phyloP scores from a whole-genome alignment of 768 basidiomycete genomes.

The Tephrocybe rancida region DNA sequence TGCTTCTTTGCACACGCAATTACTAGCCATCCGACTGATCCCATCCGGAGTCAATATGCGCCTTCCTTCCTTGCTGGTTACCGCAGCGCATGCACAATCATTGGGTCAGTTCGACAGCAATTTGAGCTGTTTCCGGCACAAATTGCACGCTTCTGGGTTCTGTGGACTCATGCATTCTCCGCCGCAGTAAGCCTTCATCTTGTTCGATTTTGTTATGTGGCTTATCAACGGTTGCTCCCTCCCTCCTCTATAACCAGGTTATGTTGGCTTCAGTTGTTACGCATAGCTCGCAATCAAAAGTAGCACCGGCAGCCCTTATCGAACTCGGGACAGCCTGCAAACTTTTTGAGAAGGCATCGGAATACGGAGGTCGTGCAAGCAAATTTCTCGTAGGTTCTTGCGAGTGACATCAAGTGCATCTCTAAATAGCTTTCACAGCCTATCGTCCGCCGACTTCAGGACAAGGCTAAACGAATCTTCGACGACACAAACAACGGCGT shows the following conservation, averaged over 20 bases:
- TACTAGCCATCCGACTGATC: conserved; percentile 62
- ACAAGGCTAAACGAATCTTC: conserved; percentile 60
- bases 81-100: conserved; percentile 62
- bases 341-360: conserved; percentile 65
- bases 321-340: conserved; percentile 66
- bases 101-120: conserved; percentile 48
- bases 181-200: conserved; percentile 48
- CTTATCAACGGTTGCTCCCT: not conserved
- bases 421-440: conserved; percentile 42
- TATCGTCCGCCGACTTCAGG: conserved; percentile 60
- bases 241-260: conserved; percentile 45
- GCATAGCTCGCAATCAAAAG: conserved; percentile 64
- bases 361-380: conserved; percentile 63
- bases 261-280: conserved; percentile 81
- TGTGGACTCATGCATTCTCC: conserved; percentile 76
- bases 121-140: conserved; percentile 55
- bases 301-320: conserved; percentile 68
- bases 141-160: conserved; percentile 68
- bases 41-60: conserved; percentile 68
- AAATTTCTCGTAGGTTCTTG: conserved; percentile 63
- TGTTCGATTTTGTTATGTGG: not conserved
- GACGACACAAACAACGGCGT: conserved; percentile 49
- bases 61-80: conserved; percentile 72
- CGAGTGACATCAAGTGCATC: too few species aligned
- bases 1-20: conserved; percentile 79